Evolutionary conservation across 768 basidiomycete genomes (phyloP), one percentile per base, ranked within the genome.

Genomic region (Mycena floridula): DNA sequence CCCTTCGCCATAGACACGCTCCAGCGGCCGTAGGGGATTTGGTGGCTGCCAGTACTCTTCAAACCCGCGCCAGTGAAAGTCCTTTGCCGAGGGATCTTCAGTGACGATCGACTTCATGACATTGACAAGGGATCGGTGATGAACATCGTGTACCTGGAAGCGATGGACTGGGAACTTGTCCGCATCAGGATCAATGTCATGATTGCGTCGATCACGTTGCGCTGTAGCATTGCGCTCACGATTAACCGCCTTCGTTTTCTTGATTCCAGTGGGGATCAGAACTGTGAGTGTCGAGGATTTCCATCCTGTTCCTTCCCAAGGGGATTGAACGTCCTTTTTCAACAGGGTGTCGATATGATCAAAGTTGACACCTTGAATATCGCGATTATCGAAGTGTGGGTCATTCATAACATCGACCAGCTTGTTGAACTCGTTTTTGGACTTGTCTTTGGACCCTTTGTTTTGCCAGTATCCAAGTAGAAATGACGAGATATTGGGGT

Each of bases 61-160:
- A 37, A 51, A 63, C 2, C 56, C 58, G 32, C 57, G 52, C 48
- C 51, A 56, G 37, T 63, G 61, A 43, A 60, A 62, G n/a, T 47
- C 36, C 11, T 50, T 51, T 2, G 54, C 38, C 5, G 47, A 47
- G 3, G 44, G 30, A 18, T 55, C 50, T n/a, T 30, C 28, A 9
- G 28, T 30, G 28, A 30, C n/a, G 28, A 30, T n/a, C n/a, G 9
- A 9, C n/a, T 30, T 30, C 28, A 30, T 30, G 28, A 30, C n/a
- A 30, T 30, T 9, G n/a, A 9, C n/a, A 32, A 57, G 28, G n/a
- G 28, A 32, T 43, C 50, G 45, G 45, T 54, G 25, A 30, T 30
- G 28, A n/a, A 30, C n/a, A n/a, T 30, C 28, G n/a, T 30, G n/a
- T 9, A 30, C 28, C 9, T 30, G 28, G 28, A 30, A 30, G n/a